Evolutionary conservation across 2,329 filamentous ascomycete species (phyloP).

Genomic region (Colletotrichum tropicicola): DNA sequence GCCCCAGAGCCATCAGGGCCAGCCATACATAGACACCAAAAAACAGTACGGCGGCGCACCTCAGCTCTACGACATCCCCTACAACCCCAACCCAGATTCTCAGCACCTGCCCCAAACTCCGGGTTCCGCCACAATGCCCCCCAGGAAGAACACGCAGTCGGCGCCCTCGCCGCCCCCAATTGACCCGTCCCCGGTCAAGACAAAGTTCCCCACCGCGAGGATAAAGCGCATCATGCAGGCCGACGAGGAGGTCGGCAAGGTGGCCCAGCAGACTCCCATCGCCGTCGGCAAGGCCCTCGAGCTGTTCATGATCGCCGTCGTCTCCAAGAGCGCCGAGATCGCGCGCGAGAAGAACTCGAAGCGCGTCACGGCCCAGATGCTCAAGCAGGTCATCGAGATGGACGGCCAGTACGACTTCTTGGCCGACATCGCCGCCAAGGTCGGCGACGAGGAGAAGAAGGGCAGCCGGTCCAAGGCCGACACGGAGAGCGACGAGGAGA

Average conservation of each 20-base stretch:
- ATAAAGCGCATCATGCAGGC: conserved; percentile 99
- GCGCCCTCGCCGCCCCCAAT: conserved; percentile 50
- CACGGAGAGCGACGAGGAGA: conserved; percentile 62
- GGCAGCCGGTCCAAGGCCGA: conserved; percentile 55
- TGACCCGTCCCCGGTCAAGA: conserved; percentile 80
- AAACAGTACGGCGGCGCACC: conserved; percentile 5
- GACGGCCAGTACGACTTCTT: conserved; percentile 97
- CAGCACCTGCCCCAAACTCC: conserved; percentile 31
- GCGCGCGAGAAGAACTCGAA: conserved; percentile 86
- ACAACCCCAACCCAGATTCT: conserved; percentile 4
- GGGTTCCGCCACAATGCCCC: conserved; percentile 44
- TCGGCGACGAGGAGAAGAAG: conserved; percentile 67
- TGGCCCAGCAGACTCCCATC: conserved; percentile 95
- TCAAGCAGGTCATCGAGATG: conserved; percentile 88
- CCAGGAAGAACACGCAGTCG: conserved; percentile 47
- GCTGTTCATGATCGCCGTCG: conserved; percentile 96
- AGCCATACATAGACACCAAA: conserved; percentile 9
- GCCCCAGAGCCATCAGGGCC: conserved; percentile 17
- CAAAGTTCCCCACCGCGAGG: conserved; percentile 94
- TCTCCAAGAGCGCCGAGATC: conserved; percentile 86
- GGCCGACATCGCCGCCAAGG: conserved; percentile 86
- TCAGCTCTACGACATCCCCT: conserved; percentile 25
- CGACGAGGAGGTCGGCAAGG: conserved; percentile 97
- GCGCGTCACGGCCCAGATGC: conserved; percentile 87
- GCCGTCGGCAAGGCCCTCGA: conserved; percentile 96